A percentile compares a stretch with the other conserved stretches of the same genome.
Conservation (phyloP, 352 stramenopile species). For the Pythium phragmiticola region DNA sequence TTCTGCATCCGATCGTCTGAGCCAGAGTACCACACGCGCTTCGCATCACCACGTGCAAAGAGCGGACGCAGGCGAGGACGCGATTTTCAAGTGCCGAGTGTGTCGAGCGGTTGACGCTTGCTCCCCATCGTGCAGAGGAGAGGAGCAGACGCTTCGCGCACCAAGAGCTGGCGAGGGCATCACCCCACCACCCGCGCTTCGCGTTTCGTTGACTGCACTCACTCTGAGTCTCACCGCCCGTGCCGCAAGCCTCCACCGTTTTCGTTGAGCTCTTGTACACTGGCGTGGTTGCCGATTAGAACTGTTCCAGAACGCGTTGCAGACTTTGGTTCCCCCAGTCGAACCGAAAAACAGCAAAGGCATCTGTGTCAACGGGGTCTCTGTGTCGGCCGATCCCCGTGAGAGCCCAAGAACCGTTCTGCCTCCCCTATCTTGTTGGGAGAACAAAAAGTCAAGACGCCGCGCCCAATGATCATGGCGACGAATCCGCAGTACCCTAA, state of each 20-base stretch:
- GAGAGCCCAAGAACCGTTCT: conserved; percentile 3
- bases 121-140: neutral
- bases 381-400: neutral
- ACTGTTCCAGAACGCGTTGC: neutral
- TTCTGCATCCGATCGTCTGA: conserved; percentile 1
- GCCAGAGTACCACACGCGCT: conserved; percentile 15
- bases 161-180: conserved; percentile 21
- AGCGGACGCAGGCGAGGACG: conserved; percentile 14
- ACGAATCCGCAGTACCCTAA: conserved; percentile 24
- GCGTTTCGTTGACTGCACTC: conserved; percentile 15
- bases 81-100: conserved; percentile 6
- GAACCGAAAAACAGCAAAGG: conserved; percentile 7
- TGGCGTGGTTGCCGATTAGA: neutral
- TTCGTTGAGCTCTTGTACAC: conserved; percentile 8
- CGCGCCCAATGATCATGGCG: conserved; percentile 24
- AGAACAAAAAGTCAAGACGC: neutral
- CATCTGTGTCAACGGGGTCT: neutral
- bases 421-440: neutral
- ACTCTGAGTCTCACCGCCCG: conserved; percentile 20
- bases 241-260: conserved; percentile 11
- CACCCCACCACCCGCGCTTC: neutral
- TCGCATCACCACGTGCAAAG: conserved; percentile 26
- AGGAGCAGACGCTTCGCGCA: conserved; percentile 19
- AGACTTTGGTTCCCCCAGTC: neutral
- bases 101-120: conserved; percentile 15